phyloP scores from a whole-genome alignment of 2,329 filamentous ascomycete species.

The Botrytis galanthina region DNA sequence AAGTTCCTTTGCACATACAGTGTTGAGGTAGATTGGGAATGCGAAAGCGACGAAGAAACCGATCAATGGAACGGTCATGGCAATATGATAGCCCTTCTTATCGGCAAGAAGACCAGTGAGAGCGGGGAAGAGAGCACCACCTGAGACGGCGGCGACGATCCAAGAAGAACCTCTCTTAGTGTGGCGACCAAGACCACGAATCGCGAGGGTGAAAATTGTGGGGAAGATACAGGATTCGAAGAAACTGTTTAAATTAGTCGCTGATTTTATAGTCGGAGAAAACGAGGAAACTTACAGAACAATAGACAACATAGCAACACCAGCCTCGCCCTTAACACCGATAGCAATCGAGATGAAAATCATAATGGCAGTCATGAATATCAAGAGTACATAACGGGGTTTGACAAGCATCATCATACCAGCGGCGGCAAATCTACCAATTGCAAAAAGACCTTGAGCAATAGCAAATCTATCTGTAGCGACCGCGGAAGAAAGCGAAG shows the following conservation, averaged over 20 bases:
- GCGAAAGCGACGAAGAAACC: slow-evolving; percentile 40
- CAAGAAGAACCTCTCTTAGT: slow-evolving; percentile 77
- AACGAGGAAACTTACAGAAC: slow-evolving; percentile 46
- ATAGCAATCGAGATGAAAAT: slow-evolving; percentile 47
- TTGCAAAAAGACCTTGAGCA: slow-evolving; percentile 69
- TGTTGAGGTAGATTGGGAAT: slow-evolving; percentile 40
- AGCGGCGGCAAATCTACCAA: slow-evolving; percentile 69
- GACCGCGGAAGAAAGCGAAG: slow-evolving; percentile 45
- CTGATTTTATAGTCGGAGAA: not conserved
- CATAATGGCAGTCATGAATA: slow-evolving; percentile 60
- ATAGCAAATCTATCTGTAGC: slow-evolving; percentile 67
- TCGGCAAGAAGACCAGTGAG: slow-evolving; percentile 24
- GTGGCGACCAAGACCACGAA: slow-evolving; percentile 73
- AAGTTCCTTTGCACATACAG: slow-evolving; percentile 37
- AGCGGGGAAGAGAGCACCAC: slow-evolving; percentile 34
- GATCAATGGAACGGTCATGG: slow-evolving; percentile 38
- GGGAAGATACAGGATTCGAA: slow-evolving; percentile 82
- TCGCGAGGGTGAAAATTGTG: slow-evolving; percentile 74
- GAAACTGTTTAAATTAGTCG: slow-evolving; percentile 40
- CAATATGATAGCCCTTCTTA: slow-evolving; percentile 18
- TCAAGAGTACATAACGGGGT: slow-evolving; percentile 65
- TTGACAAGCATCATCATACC: slow-evolving; percentile 60
- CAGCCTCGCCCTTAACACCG: slow-evolving; percentile 44
- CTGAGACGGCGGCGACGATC: slow-evolving; percentile 54
- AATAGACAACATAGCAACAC: slow-evolving; percentile 63